A percentile compares a stretch with the other conserved stretches of the same genome.
These are phyloP conservation scores for Choiromyces venosus DNA, from an alignment of 495 filamentous ascomycete genomes.

Conservation along the genomic window DNA sequence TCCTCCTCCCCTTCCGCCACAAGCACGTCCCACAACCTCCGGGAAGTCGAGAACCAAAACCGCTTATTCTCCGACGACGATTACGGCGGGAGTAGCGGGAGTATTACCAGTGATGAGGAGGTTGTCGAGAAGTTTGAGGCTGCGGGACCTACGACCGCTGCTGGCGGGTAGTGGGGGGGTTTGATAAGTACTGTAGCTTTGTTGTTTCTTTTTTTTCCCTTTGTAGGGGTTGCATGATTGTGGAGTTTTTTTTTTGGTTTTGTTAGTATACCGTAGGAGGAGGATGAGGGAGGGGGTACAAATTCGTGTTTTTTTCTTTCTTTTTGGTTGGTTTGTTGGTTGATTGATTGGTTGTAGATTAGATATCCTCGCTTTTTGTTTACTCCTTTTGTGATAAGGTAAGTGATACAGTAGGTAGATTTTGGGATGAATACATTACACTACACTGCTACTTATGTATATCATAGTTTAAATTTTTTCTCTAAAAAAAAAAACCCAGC, in stretches of 20 bases:
- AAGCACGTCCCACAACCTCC: too few species aligned
- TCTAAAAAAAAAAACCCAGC: too few species aligned
- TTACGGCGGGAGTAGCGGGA: conserved; percentile 26
- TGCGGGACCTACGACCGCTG: not conserved
- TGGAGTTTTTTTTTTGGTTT: not conserved
- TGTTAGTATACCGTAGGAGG: not conserved
- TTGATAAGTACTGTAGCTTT: not conserved
- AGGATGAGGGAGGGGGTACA: not conserved
- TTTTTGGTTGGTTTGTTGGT: not conserved
- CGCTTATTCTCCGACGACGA: conserved; percentile 27
- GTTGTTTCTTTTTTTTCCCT: too few species aligned
- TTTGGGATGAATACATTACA: too few species aligned
- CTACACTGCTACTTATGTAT: too few species aligned
- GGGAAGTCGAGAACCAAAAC: conserved; percentile 28
- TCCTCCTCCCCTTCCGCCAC: too few species aligned
- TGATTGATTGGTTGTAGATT: not conserved
- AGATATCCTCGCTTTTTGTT: conserved; percentile 1
- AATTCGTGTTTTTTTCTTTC: not conserved
- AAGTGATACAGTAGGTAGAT: too few species aligned
- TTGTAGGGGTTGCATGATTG: not conserved
- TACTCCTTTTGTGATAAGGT: too few species aligned
- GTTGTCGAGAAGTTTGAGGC: conserved; percentile 11
- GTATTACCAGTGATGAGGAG: conserved; percentile 26
- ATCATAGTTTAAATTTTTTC: too few species aligned
- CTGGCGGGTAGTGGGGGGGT: not conserved